Evolutionary conservation across 176 grass and related monocot genomes (phyloP), one percentile per base, ranked within the genome.

Genomic region (Themeda triandra): DNA sequence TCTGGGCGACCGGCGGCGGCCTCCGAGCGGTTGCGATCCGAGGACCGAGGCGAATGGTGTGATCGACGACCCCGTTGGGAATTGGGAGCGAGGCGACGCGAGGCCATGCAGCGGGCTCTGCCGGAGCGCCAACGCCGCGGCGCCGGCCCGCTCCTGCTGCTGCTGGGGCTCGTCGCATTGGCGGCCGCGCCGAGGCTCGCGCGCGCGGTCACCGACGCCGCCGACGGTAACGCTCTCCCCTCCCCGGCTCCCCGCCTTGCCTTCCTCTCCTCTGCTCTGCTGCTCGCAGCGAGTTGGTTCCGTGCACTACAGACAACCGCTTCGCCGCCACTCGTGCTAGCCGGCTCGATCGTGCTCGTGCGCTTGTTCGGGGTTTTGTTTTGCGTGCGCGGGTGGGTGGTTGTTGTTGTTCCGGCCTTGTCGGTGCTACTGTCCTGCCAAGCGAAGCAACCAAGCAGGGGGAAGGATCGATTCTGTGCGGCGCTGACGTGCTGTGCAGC

Each of bases 181-280:
- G 66, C 30, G 29, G 51, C 39, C 36, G 68, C 80, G 80, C 89
- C 84, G 39, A 53, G 60, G 18, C 62, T 67, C 24, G 89, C 10
- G 81, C 13, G 69, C 63, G 80, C 89, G 32, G 63, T 63, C 81
- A 91, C 89, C 32, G 81, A 80, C 71, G 69, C 81, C 1, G 53
- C 81, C 17, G 89, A 91, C 63, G 85, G 89, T 91, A 76, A 82
- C 32, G 0, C 28, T 35, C 25, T 1, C 5, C 7, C 37, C 37
- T 39, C 42, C 27, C 53, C 11, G 11, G 13, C 28, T 46, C 8
- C 0, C 11, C 11, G 39, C 9, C 37, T 8, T 40, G 0, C 2
- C n/a, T 6, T 13, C 25, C 15, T 1, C 15, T 29, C 1, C 15
- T 44, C 12, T 63, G 29, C 8, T 84, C 28, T 24, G 58, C 33